Evolutionary conservation across 2,329 filamentous ascomycete species (phyloP).

Genomic region (Paecilomyces fulvus): DNA sequence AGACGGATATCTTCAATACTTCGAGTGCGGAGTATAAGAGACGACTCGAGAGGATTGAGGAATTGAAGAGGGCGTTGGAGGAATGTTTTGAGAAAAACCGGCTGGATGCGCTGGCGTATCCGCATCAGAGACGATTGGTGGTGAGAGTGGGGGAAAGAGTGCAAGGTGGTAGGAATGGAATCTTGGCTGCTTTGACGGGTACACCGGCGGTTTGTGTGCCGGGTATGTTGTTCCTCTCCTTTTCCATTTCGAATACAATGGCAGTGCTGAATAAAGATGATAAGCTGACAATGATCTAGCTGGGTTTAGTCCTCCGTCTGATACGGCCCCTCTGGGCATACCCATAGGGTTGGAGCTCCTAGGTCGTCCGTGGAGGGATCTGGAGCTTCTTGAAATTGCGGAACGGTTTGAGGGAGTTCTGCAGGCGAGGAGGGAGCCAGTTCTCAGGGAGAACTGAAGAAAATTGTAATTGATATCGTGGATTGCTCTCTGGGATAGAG

Average conservation of each 20-base stretch:
- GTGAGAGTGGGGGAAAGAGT: slow-evolving; percentile 49
- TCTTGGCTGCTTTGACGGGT: slow-evolving; percentile 47
- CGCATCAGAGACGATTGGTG: slow-evolving; percentile 56
- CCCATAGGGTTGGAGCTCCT: slow-evolving; percentile 59
- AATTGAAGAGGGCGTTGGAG: slow-evolving; percentile 45
- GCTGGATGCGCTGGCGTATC: slow-evolving; percentile 55
- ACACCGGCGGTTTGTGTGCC: slow-evolving; percentile 42
- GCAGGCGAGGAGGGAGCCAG: slow-evolving; percentile 40
- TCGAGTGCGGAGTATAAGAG: slow-evolving; percentile 41
- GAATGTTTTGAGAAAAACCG: slow-evolving; percentile 41
- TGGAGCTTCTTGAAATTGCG: slow-evolving; percentile 47
- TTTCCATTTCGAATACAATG: slow-evolving; percentile 6
- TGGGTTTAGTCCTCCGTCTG: slow-evolving; percentile 42
- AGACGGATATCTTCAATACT: slow-evolving; percentile 45
- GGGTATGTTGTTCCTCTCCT: slow-evolving; percentile 9
- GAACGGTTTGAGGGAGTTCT: slow-evolving; percentile 41
- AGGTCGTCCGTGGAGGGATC: slow-evolving; percentile 49
- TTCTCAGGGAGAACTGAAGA: slow-evolving; percentile 16
- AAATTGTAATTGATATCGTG: neutral
- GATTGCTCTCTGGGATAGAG: neutral
- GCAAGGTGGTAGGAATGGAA: slow-evolving; percentile 53
- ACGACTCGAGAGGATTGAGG: slow-evolving; percentile 42
- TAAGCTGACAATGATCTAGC: slow-evolving; percentile 7
- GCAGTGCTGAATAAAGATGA: neutral
- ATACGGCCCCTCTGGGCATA: slow-evolving; percentile 47